A percentile compares a stretch with the other conserved stretches of the same genome.
These are phyloP conservation scores for Helminthosporium solani DNA, from an alignment of 2,329 filamentous ascomycete species.

Conservation along the genomic window DNA sequence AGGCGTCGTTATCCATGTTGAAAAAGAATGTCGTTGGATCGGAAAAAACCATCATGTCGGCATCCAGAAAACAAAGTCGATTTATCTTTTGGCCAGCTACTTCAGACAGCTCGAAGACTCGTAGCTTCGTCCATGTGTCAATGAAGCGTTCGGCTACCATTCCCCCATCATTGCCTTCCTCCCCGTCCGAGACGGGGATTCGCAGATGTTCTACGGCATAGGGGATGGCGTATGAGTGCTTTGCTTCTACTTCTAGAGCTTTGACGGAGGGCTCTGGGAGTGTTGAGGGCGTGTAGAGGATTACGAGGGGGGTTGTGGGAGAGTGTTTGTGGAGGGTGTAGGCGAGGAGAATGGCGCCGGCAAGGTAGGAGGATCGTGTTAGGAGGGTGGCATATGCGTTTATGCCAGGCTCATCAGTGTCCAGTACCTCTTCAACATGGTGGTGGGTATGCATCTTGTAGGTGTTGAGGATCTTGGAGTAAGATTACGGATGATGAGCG, in stretches of 20 bases:
- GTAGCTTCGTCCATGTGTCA: constrained; percentile 58
- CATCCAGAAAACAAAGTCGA: constrained; percentile 53
- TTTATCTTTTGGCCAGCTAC: constrained; percentile 29
- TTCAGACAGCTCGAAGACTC: constrained; percentile 50
- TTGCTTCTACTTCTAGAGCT: constrained; percentile 46
- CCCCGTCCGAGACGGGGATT: constrained; percentile 25
- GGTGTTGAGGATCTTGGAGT: not conserved
- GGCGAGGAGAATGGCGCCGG: constrained; percentile 54
- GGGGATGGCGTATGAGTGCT: constrained; percentile 44
- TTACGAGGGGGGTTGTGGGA: constrained; percentile 51
- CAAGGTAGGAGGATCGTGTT: constrained; percentile 54
- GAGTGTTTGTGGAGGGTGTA: constrained; percentile 51
- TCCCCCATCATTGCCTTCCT: not conserved
- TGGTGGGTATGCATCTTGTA: not conserved
- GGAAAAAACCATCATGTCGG: constrained; percentile 54
- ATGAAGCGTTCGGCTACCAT: constrained; percentile 54
- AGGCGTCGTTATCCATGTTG: constrained; percentile 39
- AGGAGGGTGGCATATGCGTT: constrained; percentile 54
- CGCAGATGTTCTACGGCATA: constrained; percentile 45
- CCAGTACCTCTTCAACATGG: not conserved
- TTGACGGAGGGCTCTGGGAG: constrained; percentile 44
- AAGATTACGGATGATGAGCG: not conserved
- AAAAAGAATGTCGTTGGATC: constrained; percentile 44
- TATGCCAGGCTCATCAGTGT: not conserved
- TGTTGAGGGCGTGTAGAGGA: constrained; percentile 49